These are phyloP conservation scores for Gryganskiella cystojenkinii DNA, from an alignment of 192 early-diverging fungal species.

Conservation along the genomic window DNA sequence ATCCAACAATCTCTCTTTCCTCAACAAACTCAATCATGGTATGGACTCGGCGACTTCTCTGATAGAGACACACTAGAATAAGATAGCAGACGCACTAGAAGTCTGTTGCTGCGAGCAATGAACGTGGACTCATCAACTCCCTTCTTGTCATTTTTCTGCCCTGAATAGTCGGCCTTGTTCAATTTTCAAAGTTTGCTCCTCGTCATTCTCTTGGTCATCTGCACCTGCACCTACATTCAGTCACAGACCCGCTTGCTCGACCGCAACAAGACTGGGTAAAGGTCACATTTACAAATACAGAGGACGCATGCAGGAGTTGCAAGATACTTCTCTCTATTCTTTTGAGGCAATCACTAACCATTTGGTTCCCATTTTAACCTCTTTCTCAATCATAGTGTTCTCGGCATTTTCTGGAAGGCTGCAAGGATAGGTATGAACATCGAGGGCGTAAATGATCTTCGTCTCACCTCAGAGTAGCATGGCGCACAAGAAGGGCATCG, in stretches of 20 bases:
- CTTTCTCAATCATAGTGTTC: constrained; percentile 56
- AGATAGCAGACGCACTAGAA: too few relatives aligned
- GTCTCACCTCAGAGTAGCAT: not conserved
- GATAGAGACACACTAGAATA: too few relatives aligned
- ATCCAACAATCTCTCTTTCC: too few relatives aligned
- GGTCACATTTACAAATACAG: not conserved
- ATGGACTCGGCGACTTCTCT: too few relatives aligned
- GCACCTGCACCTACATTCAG: constrained; percentile 96
- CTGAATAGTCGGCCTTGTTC: constrained; percentile 90
- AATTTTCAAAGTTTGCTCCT: constrained; percentile 94
- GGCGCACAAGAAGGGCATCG: not conserved
- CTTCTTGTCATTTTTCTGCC: not conserved
- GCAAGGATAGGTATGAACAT: constrained; percentile 81
- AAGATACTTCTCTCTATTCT: not conserved
- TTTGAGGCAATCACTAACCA: not conserved
- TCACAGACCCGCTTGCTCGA: constrained; percentile 88
- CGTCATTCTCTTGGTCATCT: constrained; percentile 92
- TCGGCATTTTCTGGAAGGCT: constrained; percentile 95
- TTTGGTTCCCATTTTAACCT: not conserved
- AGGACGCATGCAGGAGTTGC: too few relatives aligned
- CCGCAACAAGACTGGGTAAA: constrained; percentile 87
- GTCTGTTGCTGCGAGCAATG: too few relatives aligned
- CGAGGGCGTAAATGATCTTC: not conserved
- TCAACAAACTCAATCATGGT: too few relatives aligned
- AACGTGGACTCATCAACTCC: too few relatives aligned